Base-by-base conservation (phyloP, 768 basidiomycete genomes). In the Agrocybe praecox region DNA sequence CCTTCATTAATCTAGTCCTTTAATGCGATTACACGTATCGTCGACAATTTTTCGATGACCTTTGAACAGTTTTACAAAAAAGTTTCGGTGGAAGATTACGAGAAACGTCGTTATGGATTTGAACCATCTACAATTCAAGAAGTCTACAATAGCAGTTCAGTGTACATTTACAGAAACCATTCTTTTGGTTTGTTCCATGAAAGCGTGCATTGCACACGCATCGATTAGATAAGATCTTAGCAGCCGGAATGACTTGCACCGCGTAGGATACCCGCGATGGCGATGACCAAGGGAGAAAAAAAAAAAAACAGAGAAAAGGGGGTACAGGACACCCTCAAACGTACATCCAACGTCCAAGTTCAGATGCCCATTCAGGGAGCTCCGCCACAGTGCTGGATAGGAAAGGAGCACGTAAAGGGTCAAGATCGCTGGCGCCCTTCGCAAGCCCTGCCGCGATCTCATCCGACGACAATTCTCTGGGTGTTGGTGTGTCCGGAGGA, bases 331-430 rank as follows among this genome's bases (percentile, higher is more conserved):
- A 51, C 55, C 53, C 52, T 77, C 69, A 86, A 26, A 85, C 84
- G 69, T 83, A 88, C 69, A 86, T 65, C 86, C 86, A 88, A 56
- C 76, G 74, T 24, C 85, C 86, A 29, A 83, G 73, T 53, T 67
- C 70, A 36, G 76, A 69, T 5, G 80, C 83, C 86, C 86, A 88
- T 23, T 72, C 69, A 15, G 80, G 60, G 26, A 88, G 75, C 48
- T 80, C 76, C 24, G 70, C 66, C n/a, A 67, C 60, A 29, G 71
- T 50, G 52, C 73, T 73, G 44, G 62, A 73, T 62, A 80, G 79
- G 63, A 88, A 85, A 8, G 74, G 65, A 19, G 72, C 63, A 57
- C 74, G 74, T 60, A 81, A 68, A 12, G 67, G 59, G 62, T 74
- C 64, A 61, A 66, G 63, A 61, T 65, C 61, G 53, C 43, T 53